A percentile compares a stretch with the other conserved stretches of the same genome.
Conservation (phyloP, 495 filamentous ascomycete species). For the Neurospora sp. region DNA sequence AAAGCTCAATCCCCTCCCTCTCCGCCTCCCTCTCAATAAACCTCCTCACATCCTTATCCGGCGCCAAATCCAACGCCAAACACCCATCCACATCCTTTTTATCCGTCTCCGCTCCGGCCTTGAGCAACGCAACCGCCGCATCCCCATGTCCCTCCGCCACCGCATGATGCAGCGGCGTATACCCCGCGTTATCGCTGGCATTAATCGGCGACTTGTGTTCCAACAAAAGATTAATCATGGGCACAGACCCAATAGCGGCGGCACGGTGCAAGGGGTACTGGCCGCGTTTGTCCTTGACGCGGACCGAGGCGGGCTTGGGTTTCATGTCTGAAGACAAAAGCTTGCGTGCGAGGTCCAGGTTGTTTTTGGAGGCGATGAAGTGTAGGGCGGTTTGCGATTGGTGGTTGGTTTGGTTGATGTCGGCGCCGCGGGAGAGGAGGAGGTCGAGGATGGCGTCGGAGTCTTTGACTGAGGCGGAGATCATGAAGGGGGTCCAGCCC, state of each 20-base stretch:
- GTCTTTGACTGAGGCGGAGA: conserved; percentile 70
- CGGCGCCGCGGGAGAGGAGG: conserved; percentile 69
- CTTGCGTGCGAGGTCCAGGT: conserved; percentile 68
- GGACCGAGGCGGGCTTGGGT: conserved; percentile 54
- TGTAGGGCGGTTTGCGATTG: conserved; percentile 66
- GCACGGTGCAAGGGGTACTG: conserved; percentile 87
- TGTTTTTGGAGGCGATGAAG: conserved; percentile 82
- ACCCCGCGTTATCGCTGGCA: conserved; percentile 71
- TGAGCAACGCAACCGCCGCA: conserved; percentile 70
- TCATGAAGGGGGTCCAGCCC: conserved; percentile 95
- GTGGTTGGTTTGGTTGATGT: conserved; percentile 49
- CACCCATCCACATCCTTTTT: conserved; percentile 65
- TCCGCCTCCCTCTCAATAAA: conserved; percentile 76
- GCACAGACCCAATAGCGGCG: conserved; percentile 77
- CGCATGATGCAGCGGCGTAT: conserved; percentile 88
- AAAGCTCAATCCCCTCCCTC: conserved; percentile 71
- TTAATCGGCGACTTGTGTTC: conserved; percentile 75
- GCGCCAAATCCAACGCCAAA: conserved; percentile 71
- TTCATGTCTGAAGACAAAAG: conserved; percentile 53
- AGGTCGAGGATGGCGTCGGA: conserved; percentile 60
- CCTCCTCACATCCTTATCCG: conserved; percentile 52
- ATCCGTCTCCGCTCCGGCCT: conserved; percentile 72
- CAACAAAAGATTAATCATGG: conserved; percentile 73
- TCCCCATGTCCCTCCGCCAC: conserved; percentile 91
- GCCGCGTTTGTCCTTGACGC: conserved; percentile 74